Evolutionary conservation across 108 stramenopile genomes (phyloP), one percentile per base, ranked within the genome.

Genomic region (Skeletonema menzelii): DNA sequence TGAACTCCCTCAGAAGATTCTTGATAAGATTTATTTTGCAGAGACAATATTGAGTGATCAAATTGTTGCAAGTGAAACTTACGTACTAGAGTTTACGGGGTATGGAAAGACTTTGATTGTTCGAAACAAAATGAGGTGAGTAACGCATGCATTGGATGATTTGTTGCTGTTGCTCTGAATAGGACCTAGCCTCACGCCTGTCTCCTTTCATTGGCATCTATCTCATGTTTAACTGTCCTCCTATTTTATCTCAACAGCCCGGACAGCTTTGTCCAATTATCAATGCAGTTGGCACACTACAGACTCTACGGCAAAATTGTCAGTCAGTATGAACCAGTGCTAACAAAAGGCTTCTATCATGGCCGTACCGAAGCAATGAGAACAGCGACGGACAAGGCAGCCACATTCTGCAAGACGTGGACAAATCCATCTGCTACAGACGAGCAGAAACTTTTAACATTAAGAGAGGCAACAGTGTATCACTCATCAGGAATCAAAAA

Each of bases 281-380:
- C 78, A 53, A 92, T 92, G 75, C 79, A 90, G 40, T 63, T 92
- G 55, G 95, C 92, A n/a, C 93, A 95, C 74, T 95, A 82, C 67
- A 74, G 76, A 28, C 76, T 94, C 11, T 94, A 91, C 44, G 93
- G 93, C 6, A 85, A 88, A 69, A 73, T 89, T 34, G 91, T 91
- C 17, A 88, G 91, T 47, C 62, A 70, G 44, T 72, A 72, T 56
- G 95, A 95, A 67, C 92, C 92, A 10, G 94, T 95, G 19, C 57
- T 95, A 59, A 92, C 90, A 24, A 93, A 92, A 67, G 38, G 65
- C 15, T 95, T 91, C 65, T 91, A 88, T 74, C 94, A 95, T 61
- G 94, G 94, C 1, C 85, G 95, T 11, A 95, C 92, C 0, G 95
- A 95, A 67, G 95, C 92, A 8, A 90, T 92, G 91, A 65, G 95